Base-by-base conservation (phyloP, 768 basidiomycete species). In the Trametes maxima region DNA sequence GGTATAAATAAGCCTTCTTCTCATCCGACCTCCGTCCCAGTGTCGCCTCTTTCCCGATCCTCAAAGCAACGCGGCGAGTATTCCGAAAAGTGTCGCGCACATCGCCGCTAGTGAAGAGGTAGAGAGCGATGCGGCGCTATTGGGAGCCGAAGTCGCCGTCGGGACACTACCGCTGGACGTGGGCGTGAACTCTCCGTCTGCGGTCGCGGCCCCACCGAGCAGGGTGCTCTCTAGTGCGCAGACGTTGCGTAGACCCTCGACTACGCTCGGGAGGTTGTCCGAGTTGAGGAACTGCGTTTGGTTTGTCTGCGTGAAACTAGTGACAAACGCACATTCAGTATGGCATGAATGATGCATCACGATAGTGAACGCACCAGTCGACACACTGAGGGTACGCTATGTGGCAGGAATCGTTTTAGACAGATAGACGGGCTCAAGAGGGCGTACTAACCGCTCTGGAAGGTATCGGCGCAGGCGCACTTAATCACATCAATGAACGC, bases 401-500 rank as follows among this genome's bases (percentile, higher is more conserved):
- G 13, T 17, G 12, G 24, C 12, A 22, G 3, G 14, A 24, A 37
- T 4, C 13, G 22, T 24, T 25, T n/a, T 17, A 49, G 16, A 49
- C 14, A 22, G n/a, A 25, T 3, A 5, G 33, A 21, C 4, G 21
- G 5, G 14, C 49, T 36, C 37, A 3, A 22, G 19, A 46, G 13
- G 1, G 37, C 10, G 16, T 36, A 52, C 66, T 60, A 21, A 69
- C 68, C 62, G 49, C 69, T 70, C 59, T 78, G 72, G 70, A 80
- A 81, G 3, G 80, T 77, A 47, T 80, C 77, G 3, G 79, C 75
- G 68, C 88, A 89, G 5, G 85, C 78, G 72, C 87, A 88, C 72
- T 82, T 79, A 68, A 88, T 86, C 46, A 85, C 77, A 65, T 81
- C 78, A 62, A 87, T 76, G 72, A 87, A 87, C 1, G 81, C 82